Evolutionary conservation across 495 filamentous ascomycete species (phyloP), one percentile per base, ranked within the genome.

Genomic region (Neurospora pannonica): DNA sequence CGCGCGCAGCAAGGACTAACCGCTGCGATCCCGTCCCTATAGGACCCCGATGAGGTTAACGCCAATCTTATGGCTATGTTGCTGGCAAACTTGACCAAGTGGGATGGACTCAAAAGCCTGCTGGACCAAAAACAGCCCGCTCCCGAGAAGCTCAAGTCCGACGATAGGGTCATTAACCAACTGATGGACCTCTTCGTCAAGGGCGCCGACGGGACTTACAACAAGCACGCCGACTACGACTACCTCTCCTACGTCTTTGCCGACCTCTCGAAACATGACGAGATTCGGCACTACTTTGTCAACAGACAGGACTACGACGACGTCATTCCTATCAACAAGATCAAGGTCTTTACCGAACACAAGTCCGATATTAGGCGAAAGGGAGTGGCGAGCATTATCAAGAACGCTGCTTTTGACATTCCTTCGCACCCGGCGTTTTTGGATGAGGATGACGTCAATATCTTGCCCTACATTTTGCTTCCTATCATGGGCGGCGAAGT

Each of bases 171-270:
- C 15, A 89, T 98, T 71, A 93, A 97, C 80, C 97, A 98, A 79
- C 84, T 98, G 24, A 91, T 98, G 77, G 96, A 97, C 80, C 91
- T 95, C 78, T 99, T 98, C 79, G 97, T 98, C 73, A 94, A 94
- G 83, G 95, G 95, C 15, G 90, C 92, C 4, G 90, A 93, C 73
- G 92, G 91, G 1, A 83, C 84, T 3, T 93, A 95, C 79, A 99
- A 98, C 84, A 90, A 92, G 77, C 73, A 92, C n/a, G 94, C 94
- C 76, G 89, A 92, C 80, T 98, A 88, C 80, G 94, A 99, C 82
- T 97, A 97, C 80, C 87, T 99, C 11, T 89, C 94, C 31, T 99
- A 98, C 79, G 83, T 97, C 69, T 96, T 98, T 81, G 96, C 95
- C 42, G 95, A 99, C 77, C 83, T 99, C 3, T 92, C 95, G 9